Base-by-base conservation (phyloP, 2,329 filamentous ascomycete genomes). In the Fusarium staphyleae region DNA sequence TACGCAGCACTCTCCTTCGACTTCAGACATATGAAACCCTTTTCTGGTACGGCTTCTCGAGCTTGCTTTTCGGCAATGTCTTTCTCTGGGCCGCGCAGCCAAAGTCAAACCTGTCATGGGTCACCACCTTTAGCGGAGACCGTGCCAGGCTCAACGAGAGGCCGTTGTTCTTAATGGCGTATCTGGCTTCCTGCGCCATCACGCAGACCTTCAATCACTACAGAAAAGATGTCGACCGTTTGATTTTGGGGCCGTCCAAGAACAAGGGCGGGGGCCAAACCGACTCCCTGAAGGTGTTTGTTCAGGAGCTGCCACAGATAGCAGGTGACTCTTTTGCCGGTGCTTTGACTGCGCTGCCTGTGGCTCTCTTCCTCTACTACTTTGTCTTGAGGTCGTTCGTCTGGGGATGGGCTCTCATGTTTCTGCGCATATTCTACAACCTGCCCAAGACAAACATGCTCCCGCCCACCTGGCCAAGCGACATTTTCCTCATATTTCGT, bases 81-180 rank as follows among this genome's bases (percentile, higher is more conserved):
- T 96, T 91, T 69, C 84, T 96, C 16, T 91, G 87, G 82, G 88
- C 88, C 4, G 79, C 83, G 44, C 77, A 86, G 16, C 75, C 77
- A 14, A 74, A 75, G 32, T 81, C 83, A 45, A 86, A 87, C 56
- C 78, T 97, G 47, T 81, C 83, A 58, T 90, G 89, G 83, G 86
- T 96, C 62, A 89, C 88, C 48, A 82, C 85, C 62, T 85, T 84
- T 72, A 86, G 78, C 56, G 87, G 82, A 62, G 90, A 95, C 70
- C 83, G 92, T 29, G 82, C 88, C 15, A 82, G 86, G 45, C 75
- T 97, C 52, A 98, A 98, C 70, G 93, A 98, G 77, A 85, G 89
- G 60, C 88, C 91, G 1, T 82, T 98, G 19, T 95, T 92, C 70
- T 78, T 96, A 43, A 86, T 90, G 28, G 84, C 82, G 54, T 86